Evolutionary conservation across 2,329 filamentous ascomycete species (phyloP).

Genomic region (Sporothrix humicola): DNA sequence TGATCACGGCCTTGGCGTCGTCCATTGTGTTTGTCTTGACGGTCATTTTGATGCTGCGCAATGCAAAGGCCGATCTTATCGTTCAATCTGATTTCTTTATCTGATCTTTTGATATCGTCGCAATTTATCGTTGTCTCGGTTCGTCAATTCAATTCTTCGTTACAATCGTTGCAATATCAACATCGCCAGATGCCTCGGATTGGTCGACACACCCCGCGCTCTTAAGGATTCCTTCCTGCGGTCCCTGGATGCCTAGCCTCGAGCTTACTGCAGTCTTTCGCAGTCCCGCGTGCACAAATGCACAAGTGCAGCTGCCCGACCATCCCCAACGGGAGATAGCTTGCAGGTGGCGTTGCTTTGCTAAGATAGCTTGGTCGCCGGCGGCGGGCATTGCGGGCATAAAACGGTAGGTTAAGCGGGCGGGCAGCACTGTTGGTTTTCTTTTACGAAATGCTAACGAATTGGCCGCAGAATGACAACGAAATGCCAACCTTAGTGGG

Average conservation of each 20-base stretch:
- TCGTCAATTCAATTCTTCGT: neutral
- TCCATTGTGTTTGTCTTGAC: slow-evolving; percentile 3
- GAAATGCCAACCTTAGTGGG: neutral
- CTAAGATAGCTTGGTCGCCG: slow-evolving; percentile 32
- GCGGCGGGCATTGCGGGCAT: slow-evolving; percentile 12
- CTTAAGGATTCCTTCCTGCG: neutral
- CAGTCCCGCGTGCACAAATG: no score
- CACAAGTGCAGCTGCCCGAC: slow-evolving; percentile 14
- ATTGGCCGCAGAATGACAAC: neutral
- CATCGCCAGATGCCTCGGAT: slow-evolving; percentile 4
- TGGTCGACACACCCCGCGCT: slow-evolving; percentile 13
- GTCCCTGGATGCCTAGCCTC: neutral
- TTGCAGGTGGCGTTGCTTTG: slow-evolving; percentile 20
- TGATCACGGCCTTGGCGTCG: neutral
- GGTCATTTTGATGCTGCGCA: slow-evolving; percentile 13
- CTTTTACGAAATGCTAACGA: neutral
- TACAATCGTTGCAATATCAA: neutral
- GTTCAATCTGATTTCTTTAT: neutral
- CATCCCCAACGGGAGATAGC: slow-evolving; percentile 29
- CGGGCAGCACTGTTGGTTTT: neutral
- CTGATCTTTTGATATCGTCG: neutral
- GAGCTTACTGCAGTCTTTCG: neutral
- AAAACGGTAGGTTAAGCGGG: no score
- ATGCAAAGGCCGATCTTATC: neutral
- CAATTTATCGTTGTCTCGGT: neutral